A percentile compares a stretch with the other conserved stretches of the same genome.
These are phyloP conservation scores for Populus hybrid DNA, from an alignment of 441 rosid species.

Conservation along the genomic window DNA sequence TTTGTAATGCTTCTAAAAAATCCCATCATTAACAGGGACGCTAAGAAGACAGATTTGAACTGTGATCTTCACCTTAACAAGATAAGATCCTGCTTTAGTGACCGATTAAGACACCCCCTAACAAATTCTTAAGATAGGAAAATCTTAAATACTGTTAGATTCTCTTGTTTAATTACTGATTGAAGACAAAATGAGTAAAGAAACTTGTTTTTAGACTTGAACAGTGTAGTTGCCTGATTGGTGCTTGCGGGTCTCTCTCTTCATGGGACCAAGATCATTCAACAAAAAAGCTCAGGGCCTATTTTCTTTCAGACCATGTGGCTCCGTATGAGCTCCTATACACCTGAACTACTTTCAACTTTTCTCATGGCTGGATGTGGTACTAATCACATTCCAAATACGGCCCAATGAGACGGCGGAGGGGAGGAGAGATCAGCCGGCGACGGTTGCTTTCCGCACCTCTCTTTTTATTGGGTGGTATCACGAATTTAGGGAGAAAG, in stretches of 20 bases:
- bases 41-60: constrained; percentile 6
- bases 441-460: constrained; percentile 18
- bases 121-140: background rate
- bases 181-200: constrained; percentile 21
- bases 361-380: background rate
- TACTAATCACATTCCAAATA: background rate
- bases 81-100: constrained; percentile 20
- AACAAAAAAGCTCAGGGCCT: background rate
- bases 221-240: background rate
- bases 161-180: constrained; percentile 11
- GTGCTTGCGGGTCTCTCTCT: constrained; percentile 5
- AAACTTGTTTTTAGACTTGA: constrained; percentile 8
- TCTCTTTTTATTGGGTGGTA: constrained; percentile 15
- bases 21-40: constrained; percentile 23
- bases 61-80: constrained; percentile 10
- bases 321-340: background rate
- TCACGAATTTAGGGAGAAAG: constrained; percentile 10
- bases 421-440: background rate
- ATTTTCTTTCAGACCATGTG: constrained; percentile 5
- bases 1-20: constrained; percentile 26
- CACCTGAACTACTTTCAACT: background rate
- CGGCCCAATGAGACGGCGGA: background rate
- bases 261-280: constrained; percentile 4
- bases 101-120: background rate
- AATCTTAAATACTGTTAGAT: background rate